These are phyloP conservation scores for Gracilaria domingensis DNA, from an alignment of 23 red algal species.

Conservation along the genomic window DNA sequence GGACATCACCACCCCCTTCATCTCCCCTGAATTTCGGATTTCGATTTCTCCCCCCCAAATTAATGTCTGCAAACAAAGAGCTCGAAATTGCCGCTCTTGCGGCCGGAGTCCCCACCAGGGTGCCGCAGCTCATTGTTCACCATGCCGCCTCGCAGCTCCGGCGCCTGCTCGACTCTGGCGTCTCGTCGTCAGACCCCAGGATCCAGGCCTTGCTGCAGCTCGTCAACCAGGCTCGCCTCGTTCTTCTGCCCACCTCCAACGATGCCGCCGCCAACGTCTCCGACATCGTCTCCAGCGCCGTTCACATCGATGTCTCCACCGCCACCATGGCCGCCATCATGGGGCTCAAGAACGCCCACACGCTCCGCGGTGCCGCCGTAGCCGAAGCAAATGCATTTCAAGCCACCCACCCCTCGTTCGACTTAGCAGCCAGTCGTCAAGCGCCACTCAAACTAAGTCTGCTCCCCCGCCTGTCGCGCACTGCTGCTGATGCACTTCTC, in stretches of 20 bases:
- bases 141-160: slow-evolving; percentile 59
- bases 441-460: slow-evolving; percentile 37
- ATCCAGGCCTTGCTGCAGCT: slow-evolving; percentile 55
- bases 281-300: slow-evolving; percentile 58
- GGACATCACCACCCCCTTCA: neutral
- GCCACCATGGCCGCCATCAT: slow-evolving; percentile 68
- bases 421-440: neutral
- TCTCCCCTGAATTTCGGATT: slow-evolving; percentile 45
- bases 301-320: slow-evolving; percentile 59
- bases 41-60: slow-evolving; percentile 19
- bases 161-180: slow-evolving; percentile 55
- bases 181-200: slow-evolving; percentile 47
- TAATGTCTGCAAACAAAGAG: slow-evolving; percentile 47
- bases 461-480: slow-evolving; percentile 39
- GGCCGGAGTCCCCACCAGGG: slow-evolving; percentile 53
- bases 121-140: slow-evolving; percentile 68
- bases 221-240: slow-evolving; percentile 57
- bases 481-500: slow-evolving; percentile 51
- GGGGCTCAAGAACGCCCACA: slow-evolving; percentile 59
- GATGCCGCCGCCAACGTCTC: slow-evolving; percentile 38
- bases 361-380: slow-evolving; percentile 51
- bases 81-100: slow-evolving; percentile 54
- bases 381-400: slow-evolving; percentile 25
- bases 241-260: slow-evolving; percentile 60
- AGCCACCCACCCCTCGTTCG: slow-evolving; percentile 16